Evolutionary conservation across 1,284 basidiomycete genomes (phyloP).

Genomic region (Macrocystidia cucumis): DNA sequence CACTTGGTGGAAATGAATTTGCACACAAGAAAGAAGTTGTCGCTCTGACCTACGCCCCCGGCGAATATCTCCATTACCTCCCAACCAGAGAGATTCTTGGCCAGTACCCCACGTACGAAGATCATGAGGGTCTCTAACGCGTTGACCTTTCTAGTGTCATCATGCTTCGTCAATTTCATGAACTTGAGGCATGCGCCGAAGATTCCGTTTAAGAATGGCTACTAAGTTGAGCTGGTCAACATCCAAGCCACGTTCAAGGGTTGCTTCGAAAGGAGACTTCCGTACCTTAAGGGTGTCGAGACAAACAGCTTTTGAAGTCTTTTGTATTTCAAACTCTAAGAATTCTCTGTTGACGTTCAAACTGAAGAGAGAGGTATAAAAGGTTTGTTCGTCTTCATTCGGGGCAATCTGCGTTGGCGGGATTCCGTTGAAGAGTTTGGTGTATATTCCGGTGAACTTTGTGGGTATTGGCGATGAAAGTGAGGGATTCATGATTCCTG

Average conservation of each 20-base stretch:
- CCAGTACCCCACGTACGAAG: conserved; percentile 36
- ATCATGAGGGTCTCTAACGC: conserved; percentile 42
- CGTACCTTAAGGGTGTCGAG: conserved; percentile 36
- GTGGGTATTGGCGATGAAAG: conserved; percentile 11
- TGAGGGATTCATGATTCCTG: no score
- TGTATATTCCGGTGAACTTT: conserved; percentile 13
- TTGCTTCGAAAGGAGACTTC: neutral
- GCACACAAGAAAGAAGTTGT: conserved; percentile 47
- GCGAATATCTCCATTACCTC: conserved; percentile 64
- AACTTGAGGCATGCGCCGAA: conserved; percentile 36
- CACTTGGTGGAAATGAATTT: no score
- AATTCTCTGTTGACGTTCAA: conserved; percentile 42
- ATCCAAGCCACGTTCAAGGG: neutral
- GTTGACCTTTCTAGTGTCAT: conserved; percentile 31
- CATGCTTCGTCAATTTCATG: conserved; percentile 23
- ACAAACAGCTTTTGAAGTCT: conserved; percentile 30
- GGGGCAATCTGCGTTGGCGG: conserved; percentile 12
- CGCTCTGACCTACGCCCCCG: conserved; percentile 48
- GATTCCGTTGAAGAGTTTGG: conserved; percentile 13
- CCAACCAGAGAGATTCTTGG: conserved; percentile 54
- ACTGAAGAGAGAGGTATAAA: conserved; percentile 43
- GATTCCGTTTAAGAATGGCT: conserved; percentile 42
- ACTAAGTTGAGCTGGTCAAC: conserved; percentile 26
- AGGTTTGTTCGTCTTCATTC: conserved; percentile 22
- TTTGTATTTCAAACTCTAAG: conserved; percentile 29